phyloP scores from a whole-genome alignment of 2,329 filamentous ascomycete species.

The Diaporthe sp. region DNA sequence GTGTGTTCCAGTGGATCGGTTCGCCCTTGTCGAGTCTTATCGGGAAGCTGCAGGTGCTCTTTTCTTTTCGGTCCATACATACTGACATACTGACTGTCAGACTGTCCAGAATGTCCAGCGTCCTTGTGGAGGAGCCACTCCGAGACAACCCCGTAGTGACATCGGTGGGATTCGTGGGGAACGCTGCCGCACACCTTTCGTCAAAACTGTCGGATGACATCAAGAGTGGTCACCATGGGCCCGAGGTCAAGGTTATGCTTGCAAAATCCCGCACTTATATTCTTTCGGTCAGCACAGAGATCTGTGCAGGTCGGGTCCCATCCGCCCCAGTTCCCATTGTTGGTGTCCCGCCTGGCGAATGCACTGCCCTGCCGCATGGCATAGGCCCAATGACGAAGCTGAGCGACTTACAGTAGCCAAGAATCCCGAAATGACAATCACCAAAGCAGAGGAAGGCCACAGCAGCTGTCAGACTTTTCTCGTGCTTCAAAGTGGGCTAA shows the following conservation, averaged over 20 bases:
- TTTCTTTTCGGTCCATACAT: slow-evolving; percentile 14
- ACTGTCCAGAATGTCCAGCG: background rate
- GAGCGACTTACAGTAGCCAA: background rate
- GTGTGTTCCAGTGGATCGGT: slow-evolving; percentile 31
- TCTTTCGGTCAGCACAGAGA: slow-evolving; percentile 10
- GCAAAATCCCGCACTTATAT: slow-evolving; percentile 19
- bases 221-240: slow-evolving; percentile 11
- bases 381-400: slow-evolving; percentile 6
- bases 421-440: background rate
- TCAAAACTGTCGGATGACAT: slow-evolving; percentile 26
- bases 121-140: background rate
- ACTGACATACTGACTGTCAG: background rate
- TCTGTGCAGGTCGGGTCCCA: background rate
- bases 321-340: slow-evolving; percentile 1
- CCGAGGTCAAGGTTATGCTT: background rate
- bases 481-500: background rate
- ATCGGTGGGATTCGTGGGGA: slow-evolving; percentile 14
- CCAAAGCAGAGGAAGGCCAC: background rate
- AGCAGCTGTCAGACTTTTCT: background rate
- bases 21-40: slow-evolving; percentile 30
- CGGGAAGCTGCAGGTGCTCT: slow-evolving; percentile 23
- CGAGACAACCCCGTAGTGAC: slow-evolving; percentile 17
- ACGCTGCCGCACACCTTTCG: slow-evolving; percentile 10
- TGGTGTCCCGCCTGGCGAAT: slow-evolving; percentile 5
- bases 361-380: slow-evolving; percentile 18